phyloP scores from a whole-genome alignment of 768 basidiomycete genomes.

The Russula olivacea region DNA sequence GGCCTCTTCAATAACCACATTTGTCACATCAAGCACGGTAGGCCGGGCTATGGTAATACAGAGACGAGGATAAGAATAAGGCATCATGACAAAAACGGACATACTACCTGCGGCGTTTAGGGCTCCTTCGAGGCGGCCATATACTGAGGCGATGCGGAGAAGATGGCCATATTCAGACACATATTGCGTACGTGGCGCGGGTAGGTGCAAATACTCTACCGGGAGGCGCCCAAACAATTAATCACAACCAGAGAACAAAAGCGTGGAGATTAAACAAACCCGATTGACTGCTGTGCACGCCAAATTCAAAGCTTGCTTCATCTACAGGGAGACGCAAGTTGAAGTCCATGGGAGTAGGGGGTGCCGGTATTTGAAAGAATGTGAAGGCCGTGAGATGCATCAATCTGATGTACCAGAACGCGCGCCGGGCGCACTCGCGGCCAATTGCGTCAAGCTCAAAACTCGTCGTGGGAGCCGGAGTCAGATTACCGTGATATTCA shows the following conservation, averaged over 20 bases:
- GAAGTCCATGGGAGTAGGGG: conserved; percentile 41
- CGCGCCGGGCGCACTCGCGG: conserved; percentile 72
- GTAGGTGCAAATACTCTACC: conserved; percentile 63
- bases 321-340: conserved; percentile 70
- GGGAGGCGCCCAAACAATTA: conserved; percentile 11
- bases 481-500: conserved; percentile 54
- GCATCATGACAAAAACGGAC: conserved; percentile 18
- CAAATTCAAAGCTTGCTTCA: conserved; percentile 73
- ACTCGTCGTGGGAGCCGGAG: conserved; percentile 52
- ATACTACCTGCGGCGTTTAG: conserved; percentile 44
- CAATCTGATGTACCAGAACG: conserved; percentile 73
- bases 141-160: conserved; percentile 61
- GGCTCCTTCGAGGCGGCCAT: conserved; percentile 52
- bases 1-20: conserved; percentile 13
- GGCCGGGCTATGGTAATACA: background rate
- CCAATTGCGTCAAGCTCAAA: conserved; percentile 59
- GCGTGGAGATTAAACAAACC: conserved; percentile 16
- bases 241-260: background rate
- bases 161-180: conserved; percentile 74
- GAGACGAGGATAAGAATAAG: background rate
- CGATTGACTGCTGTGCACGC: conserved; percentile 21
- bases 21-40: background rate
- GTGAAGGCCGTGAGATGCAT: conserved; percentile 46
- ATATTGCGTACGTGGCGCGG: conserved; percentile 52
- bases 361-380: conserved; percentile 35